Evolutionary conservation across 2,329 filamentous ascomycete species (phyloP), one percentile per base, ranked within the genome.

Genomic region (Colletotrichum phormii): DNA sequence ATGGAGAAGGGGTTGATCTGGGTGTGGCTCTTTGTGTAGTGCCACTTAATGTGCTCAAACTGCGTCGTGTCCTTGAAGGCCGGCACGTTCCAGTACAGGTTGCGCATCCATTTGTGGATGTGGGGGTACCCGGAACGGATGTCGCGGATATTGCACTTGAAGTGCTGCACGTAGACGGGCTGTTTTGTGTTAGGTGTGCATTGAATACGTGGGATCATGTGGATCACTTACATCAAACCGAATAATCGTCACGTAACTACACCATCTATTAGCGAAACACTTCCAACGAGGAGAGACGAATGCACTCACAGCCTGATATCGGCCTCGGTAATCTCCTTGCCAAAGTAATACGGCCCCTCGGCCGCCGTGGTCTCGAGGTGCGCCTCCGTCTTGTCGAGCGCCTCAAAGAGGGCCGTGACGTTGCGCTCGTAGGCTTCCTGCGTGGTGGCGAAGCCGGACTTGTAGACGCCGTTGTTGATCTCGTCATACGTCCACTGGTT

Each of bases 31-130:
- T 87, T 85, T 73, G 89, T 90, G 80, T 90, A 90, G 81, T 92
- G 90, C 81, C 86, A 93, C 89, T 97, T 98, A 86, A 98, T 98
- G 84, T 99, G 97, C 82, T 97, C 90, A 81, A 97, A 98, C 82
- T 98, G 90, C 26, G 95, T 97, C 74, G 95, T 97, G 64, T 93
- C 90, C 75, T 86, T 86, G 84, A 97, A 98, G 2, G 94, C 95
- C 0, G 91, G 86, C 29, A 91, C 81, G 76, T 92, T 92, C 95
- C 95, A 98, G 85, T 98, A 98, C 77, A 97, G 84, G 79, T 92
- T 89, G 67, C 94, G 88, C 84, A 98, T 82, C 95, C 95, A 98
- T 72, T 84, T 86, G 85, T 98, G 94, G 71, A 97, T 84, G 63
- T 88, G 86, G 33, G 95, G 95, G 81, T 97, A 98, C 2, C 95